Evolutionary conservation across 306 rosid genomes (phyloP).

Genomic region (Benincasa hispida): DNA sequence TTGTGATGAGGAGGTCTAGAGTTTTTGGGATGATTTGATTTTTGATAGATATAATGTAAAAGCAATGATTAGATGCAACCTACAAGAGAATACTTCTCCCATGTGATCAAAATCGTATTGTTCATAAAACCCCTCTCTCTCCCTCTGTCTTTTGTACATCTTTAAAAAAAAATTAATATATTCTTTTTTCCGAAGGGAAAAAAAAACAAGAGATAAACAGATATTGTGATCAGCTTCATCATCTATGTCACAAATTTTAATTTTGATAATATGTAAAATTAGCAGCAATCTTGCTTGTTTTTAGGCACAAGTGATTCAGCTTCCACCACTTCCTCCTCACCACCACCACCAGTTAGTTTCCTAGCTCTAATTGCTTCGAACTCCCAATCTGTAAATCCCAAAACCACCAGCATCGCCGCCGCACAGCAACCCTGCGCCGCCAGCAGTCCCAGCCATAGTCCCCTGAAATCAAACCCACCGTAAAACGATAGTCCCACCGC

Average conservation of each 20-base stretch:
- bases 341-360: constrained; percentile 31
- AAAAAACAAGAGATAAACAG: not conserved
- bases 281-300: constrained; percentile 28
- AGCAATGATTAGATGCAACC: too few species aligned
- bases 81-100: too few species aligned
- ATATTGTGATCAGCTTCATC: constrained; percentile 14
- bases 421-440: constrained; percentile 88
- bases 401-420: constrained; percentile 63
- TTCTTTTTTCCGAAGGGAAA: not conserved
- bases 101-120: not conserved
- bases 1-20: not conserved
- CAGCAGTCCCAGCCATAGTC: constrained; percentile 79
- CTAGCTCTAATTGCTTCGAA: constrained; percentile 52
- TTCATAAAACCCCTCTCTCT: not conserved
- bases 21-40: not conserved
- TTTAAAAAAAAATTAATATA: not conserved
- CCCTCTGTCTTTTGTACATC: not conserved
- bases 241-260: not conserved
- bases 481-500: constrained; percentile 49
- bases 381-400: constrained; percentile 62
- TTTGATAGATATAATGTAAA: too few species aligned
- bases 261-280: not conserved
- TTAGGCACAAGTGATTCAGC: constrained; percentile 18
- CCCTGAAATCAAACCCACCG: constrained; percentile 60
- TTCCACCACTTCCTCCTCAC: constrained; percentile 5